Conservation (phyloP, 352 stramenopile genomes). For the Pythium dissimile region DNA sequence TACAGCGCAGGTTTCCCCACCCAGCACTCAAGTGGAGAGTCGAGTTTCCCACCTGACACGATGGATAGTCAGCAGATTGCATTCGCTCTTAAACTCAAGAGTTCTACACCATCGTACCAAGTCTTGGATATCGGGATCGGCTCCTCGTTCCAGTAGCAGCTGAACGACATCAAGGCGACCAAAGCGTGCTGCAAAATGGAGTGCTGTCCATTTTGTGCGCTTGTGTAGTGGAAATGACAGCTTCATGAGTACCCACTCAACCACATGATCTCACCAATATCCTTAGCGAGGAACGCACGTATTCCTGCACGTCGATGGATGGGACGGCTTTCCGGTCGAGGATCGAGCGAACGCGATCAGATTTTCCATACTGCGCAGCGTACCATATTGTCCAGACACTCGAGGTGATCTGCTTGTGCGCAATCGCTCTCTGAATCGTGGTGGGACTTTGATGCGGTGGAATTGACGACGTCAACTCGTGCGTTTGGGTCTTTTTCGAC, state of each 20-base stretch:
- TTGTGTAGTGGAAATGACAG: slow-evolving; percentile 17
- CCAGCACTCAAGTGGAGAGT: slow-evolving; percentile 64
- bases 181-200: slow-evolving; percentile 61
- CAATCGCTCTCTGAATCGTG: slow-evolving; percentile 9
- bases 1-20: slow-evolving; percentile 54
- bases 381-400: slow-evolving; percentile 79
- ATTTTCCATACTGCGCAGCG: slow-evolving; percentile 53
- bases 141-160: slow-evolving; percentile 43
- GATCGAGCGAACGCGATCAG: slow-evolving; percentile 44
- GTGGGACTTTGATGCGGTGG: background rate
- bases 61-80: background rate
- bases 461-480: background rate
- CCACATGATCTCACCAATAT: no score
- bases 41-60: slow-evolving; percentile 56
- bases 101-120: slow-evolving; percentile 23
- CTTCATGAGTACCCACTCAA: no score
- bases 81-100: background rate
- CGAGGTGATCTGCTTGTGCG: background rate
- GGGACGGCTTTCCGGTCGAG: slow-evolving; percentile 34
- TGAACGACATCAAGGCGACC: slow-evolving; percentile 45
- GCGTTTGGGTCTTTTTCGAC: background rate
- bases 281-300: slow-evolving; percentile 32
- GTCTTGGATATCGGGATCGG: slow-evolving; percentile 42
- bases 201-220: slow-evolving; percentile 50
- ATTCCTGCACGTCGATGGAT: slow-evolving; percentile 52